A percentile compares a stretch with the other conserved stretches of the same genome.
Evolutionary conservation across 768 basidiomycete species (phyloP).

Genomic region (Artomyces pyxidatus): DNA sequence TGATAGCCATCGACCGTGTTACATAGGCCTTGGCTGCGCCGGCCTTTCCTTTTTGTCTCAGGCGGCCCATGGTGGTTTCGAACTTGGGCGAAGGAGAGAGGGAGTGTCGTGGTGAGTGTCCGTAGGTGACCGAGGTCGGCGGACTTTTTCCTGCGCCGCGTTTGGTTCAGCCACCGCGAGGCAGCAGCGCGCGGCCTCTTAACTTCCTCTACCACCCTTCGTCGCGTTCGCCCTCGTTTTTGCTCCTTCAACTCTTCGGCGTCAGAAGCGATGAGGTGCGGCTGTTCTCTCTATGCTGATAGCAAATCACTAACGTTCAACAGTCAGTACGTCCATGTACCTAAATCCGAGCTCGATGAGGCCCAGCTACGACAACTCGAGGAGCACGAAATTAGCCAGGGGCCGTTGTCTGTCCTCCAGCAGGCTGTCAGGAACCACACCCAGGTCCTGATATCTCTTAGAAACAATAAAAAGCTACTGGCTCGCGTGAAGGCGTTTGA

Average conservation of each 20-base stretch:
- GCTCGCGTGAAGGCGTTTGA: conserved; percentile 98
- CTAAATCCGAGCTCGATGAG: conserved; percentile 96
- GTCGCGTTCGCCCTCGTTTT: not conserved
- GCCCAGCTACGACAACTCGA: conserved; percentile 92
- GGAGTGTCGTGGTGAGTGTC: conserved; percentile 4
- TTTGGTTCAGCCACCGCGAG: conserved; percentile 14
- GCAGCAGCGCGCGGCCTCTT: not conserved
- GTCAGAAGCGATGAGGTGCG: conserved; percentile 12
- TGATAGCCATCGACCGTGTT: conserved; percentile 85
- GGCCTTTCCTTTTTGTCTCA: conserved; percentile 79
- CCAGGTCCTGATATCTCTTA: conserved; percentile 92
- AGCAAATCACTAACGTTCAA: not conserved
- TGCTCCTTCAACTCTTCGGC: not conserved
- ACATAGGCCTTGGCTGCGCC: conserved; percentile 89
- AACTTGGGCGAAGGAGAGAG: conserved; percentile 2
- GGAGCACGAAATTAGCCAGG: conserved; percentile 98
- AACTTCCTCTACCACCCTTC: not conserved
- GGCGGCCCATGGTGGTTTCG: conserved; percentile 51
- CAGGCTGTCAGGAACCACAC: conserved; percentile 97
- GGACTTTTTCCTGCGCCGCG: conserved; percentile 21
- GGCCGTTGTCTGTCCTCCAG: conserved; percentile 92
- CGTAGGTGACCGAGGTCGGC: conserved; percentile 16
- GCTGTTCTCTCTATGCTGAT: not conserved
- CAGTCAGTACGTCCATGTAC: conserved; percentile 95
- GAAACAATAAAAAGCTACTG: conserved; percentile 97